Evolutionary conservation across 441 rosid genomes (phyloP).

Genomic region (Aquilaria agallochum): DNA sequence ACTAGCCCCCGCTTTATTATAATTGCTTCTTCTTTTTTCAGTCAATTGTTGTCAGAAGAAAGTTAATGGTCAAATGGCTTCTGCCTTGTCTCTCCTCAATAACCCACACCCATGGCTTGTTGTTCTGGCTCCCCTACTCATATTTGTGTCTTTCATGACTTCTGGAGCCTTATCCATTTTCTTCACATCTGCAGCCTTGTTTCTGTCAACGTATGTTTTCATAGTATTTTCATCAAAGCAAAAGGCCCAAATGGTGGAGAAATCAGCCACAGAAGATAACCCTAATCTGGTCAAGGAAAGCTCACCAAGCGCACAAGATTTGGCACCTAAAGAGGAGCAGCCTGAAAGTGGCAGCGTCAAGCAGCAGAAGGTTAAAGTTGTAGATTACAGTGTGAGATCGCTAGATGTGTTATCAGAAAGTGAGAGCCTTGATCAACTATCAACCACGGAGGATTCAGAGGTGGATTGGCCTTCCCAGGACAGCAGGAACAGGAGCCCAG

Average conservation of each 20-base stretch:
- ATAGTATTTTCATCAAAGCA: slow-evolving; percentile 21
- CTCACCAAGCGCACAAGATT: slow-evolving; percentile 1
- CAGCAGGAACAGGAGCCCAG: slow-evolving; percentile 27
- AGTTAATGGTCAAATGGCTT: slow-evolving; percentile 29
- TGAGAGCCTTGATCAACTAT: slow-evolving; percentile 28
- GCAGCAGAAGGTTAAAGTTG: slow-evolving; percentile 8
- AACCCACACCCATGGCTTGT: slow-evolving; percentile 36
- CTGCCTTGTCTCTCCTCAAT: slow-evolving; percentile 24
- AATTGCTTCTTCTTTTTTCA: slow-evolving; percentile 1
- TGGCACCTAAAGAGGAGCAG: slow-evolving; percentile 7
- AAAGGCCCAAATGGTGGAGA: slow-evolving; percentile 14
- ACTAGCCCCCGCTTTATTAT: not conserved
- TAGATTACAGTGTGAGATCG: slow-evolving; percentile 16
- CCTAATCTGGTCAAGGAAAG: slow-evolving; percentile 13
- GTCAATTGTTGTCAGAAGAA: slow-evolving; percentile 26
- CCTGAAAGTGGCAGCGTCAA: not conserved
- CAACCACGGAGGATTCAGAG: slow-evolving; percentile 50
- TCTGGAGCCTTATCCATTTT: slow-evolving; percentile 31
- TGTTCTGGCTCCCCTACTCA: slow-evolving; percentile 27
- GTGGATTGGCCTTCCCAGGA: slow-evolving; percentile 44
- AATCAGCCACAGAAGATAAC: slow-evolving; percentile 12
- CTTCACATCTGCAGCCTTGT: slow-evolving; percentile 32
- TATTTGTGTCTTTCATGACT: slow-evolving; percentile 32
- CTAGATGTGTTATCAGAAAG: slow-evolving; percentile 29
- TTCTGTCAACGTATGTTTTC: slow-evolving; percentile 36